Evolutionary conservation across 192 early-diverging fungal species (phyloP), one percentile per base, ranked within the genome.

Genomic region (Thamnidium elegans): DNA sequence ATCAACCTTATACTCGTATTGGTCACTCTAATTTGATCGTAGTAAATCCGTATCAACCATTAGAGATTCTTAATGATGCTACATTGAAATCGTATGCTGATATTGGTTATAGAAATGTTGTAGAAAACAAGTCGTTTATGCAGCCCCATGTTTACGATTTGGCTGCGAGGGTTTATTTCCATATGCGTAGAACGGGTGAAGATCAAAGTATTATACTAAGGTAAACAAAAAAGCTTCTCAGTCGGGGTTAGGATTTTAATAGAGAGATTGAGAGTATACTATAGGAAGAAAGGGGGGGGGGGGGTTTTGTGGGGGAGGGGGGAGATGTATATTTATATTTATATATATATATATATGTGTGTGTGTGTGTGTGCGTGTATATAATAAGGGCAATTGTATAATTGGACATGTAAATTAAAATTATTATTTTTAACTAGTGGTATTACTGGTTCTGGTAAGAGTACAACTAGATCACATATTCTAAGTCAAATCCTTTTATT

Each of bases 401-500:
- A 48, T 48, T 48, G 46, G 46, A 2, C 36, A 39, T 39, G 9
- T 39, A 39, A 39, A 39, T 39, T 39, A 39, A 48, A 48, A 53
- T 14, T 6, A 7, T 53, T 53, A 6, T 53, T 53, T 31, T 26
- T 39, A 54, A 53, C 30, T 56, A 92, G 92, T 64, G 95, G 95
- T 50, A 87, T 92, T 58, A 84, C 84, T 45, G 95, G 94, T 19
- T 88, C 88, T 31, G 94, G 95, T 55, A 98, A 98, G 67, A 83
- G 92, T 1, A 84, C 86, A 30, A 79, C 86, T 8, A 78, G 85
- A 30, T 74, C 80, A 7, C 87, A 89, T 67, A 67, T 95, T 32
- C 72, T 85, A 7, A 77, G 86, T 62, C 88, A 94, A 62, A 81
- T 97, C 13, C 86, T 87, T 69, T 79, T 89, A 31, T 75, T 95